Evolutionary conservation across 352 stramenopile species (phyloP), one percentile per base, ranked within the genome.

Genomic region (Pythium phragmitis): DNA sequence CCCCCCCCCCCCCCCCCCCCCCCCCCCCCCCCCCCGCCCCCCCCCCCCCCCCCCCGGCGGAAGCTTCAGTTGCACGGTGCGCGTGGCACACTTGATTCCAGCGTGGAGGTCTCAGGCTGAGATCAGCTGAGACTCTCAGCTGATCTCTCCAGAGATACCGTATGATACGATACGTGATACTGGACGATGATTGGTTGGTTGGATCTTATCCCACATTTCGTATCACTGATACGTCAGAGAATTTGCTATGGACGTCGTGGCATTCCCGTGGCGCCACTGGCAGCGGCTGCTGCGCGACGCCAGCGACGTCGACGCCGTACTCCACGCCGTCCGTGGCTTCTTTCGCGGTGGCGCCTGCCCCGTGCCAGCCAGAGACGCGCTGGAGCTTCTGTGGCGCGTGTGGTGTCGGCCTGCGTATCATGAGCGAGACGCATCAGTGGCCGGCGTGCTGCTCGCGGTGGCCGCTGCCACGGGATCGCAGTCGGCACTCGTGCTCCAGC

Each of bases 401-500:
- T 36, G 49, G 21, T 62, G 53, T 30, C 7, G 8, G 14, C 36
- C 19, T 12, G 8, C 3, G 30, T 30, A 30, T 5, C 28, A 48
- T 2, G 7, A 51, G 0, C 6, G 3, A 1, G 41, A 60, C 53
- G 8, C 4, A n/a, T 19, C 54, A 7, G 13, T 45, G 26, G 54
- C 28, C 1, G 33, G 16, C n/a, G 21, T 59, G 23, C 37, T 68
- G 26, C 52, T 68, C 12, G 19, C 46, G 36, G 48, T 53, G 36
- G 62, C 79, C 3, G 56, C 73, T 14, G 67, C 60, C 7, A 68
- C 55, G 42, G 28, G 50, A 66, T 57, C 78, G 50, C 69, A 85
- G 30, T 48, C 57, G 19, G 49, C 72, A 5, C 69, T 88, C 26
- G 16, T 73, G 51, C n/a, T 28, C 1, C 67, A 55, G 47, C 33